Evolutionary conservation across 2,329 filamentous ascomycete species (phyloP), one percentile per base, ranked within the genome.

Genomic region (Arthrobotrys entomopaga): DNA sequence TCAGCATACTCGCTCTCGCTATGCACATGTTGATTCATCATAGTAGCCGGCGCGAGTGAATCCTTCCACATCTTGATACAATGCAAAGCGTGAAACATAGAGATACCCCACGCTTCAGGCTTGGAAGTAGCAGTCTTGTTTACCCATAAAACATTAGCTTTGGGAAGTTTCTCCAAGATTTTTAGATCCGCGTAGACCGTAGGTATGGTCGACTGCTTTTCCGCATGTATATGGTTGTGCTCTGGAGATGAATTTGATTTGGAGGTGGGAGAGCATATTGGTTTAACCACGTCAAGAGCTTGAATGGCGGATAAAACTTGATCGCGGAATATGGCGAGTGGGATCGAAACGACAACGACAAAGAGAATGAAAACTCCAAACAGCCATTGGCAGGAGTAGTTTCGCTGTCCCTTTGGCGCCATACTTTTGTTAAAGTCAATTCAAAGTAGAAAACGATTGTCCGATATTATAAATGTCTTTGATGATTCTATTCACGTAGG

Each of bases 51-150:
- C 49, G 3, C 34, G 19, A 60, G 57, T 1, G 57, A 60, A 60
- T 60, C 57, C 15, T 60, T 60, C 57, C 57, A 60, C 57, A 60
- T 60, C 24, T 60, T 60, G 57, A 60, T 50, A 42, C 57, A 60
- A 42, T 60, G 57, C 13, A 60, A 42, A 50, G 57, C 57, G 42
- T 60, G 57, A 49, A 60, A 60, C 57, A 60, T 60, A 6, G 57
- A 60, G 15, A 60, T 60, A 29, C 57, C 57, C 57, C 57, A 60
- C 13, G 57, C 57, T 50, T 60, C 57, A 29, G 57, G 57, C 15
- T 49, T 49, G 8, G 57, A 48, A 29, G 11, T n/a, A 6, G 43
- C 43, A 6, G 57, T 60, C 20, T 60, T 60, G 42, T 60, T 60
- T 20, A 60, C 57, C 57, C 57, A 60, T 19, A 60, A 24, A 38